Conservation (phyloP, 768 basidiomycete genomes). For the Paxillus rubicundulus region DNA sequence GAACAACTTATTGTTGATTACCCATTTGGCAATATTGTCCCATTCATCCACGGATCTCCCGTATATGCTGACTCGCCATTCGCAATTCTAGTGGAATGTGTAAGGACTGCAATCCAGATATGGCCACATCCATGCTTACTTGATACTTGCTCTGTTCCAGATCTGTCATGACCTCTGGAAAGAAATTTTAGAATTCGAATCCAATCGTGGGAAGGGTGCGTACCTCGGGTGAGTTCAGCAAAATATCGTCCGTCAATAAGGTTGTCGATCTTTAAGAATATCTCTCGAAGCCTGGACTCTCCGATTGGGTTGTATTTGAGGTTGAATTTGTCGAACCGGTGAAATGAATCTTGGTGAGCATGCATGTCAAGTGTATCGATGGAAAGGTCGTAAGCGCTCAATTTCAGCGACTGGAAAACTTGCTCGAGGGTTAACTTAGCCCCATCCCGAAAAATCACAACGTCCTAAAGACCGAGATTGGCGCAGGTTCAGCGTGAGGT, state of each 20-base stretch:
- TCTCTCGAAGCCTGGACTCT: conserved; percentile 90
- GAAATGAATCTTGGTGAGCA: conserved; percentile 96
- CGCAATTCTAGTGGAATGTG: conserved; percentile 64
- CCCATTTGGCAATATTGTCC: conserved; percentile 99
- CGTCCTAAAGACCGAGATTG: conserved; percentile 55
- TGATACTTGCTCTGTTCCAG: conserved; percentile 98
- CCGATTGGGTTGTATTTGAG: conserved; percentile 97
- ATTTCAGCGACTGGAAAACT: conserved; percentile 94
- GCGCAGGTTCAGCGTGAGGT: background rate
- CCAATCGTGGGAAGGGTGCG: conserved; percentile 5
- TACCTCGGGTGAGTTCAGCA: conserved; percentile 91
- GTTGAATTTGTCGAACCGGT: conserved; percentile 98
- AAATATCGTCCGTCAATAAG: conserved; percentile 89
- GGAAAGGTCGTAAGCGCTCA: conserved; percentile 96
- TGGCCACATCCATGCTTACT: conserved; percentile 38
- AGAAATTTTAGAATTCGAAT: background rate
- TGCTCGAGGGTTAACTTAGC: conserved; percentile 83
- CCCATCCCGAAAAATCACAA: conserved; percentile 94
- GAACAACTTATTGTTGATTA: conserved; percentile 87
- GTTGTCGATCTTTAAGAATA: conserved; percentile 98
- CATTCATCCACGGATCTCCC: conserved; percentile 82
- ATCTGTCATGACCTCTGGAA: conserved; percentile 92
- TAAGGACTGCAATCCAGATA: background rate
- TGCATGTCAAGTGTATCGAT: conserved; percentile 99
- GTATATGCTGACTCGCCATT: conserved; percentile 97